Percentiles rank a stretch among this genome's conserved stretches.
Evolutionary conservation across 805 yeast species (phyloP).

Genomic region (Clavispora phyllophila): DNA sequence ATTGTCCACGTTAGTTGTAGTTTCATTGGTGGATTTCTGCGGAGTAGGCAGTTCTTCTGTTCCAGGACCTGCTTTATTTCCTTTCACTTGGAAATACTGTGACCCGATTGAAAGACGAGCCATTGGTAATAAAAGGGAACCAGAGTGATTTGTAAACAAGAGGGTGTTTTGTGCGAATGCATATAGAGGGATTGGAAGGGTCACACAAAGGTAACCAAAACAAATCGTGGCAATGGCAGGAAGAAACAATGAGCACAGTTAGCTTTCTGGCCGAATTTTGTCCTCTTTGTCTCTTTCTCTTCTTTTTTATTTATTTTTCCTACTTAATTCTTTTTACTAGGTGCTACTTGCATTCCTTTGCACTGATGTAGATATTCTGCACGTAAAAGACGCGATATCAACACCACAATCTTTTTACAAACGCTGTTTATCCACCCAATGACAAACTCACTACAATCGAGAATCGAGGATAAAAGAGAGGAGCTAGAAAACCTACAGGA

Average conservation of each 20-base stretch:
- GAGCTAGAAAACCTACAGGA: conserved; percentile 49
- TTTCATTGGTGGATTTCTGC: not conserved
- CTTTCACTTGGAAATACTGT: conserved; percentile 9
- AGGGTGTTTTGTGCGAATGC: conserved; percentile 1
- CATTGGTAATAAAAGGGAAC: conserved; percentile 2
- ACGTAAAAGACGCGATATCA: not conserved
- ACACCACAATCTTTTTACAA: not conserved
- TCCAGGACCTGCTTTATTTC: not conserved
- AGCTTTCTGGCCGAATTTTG: no score
- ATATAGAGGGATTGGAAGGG: not conserved
- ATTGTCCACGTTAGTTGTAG: conserved; percentile 8
- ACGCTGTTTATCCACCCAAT: not conserved
- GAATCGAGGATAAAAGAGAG: conserved; percentile 41
- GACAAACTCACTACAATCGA: conserved; percentile 14
- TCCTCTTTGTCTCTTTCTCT: no score
- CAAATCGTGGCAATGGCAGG: not conserved
- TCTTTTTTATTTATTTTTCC: no score
- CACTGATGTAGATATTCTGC: not conserved
- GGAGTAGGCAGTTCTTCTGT: not conserved
- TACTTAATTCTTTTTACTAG: no score
- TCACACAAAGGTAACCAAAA: not conserved
- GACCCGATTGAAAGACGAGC: conserved; percentile 12
- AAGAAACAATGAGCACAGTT: no score
- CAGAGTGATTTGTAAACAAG: conserved; percentile 1
- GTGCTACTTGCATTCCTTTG: no score